phyloP scores from a whole-genome alignment of 2,329 filamentous ascomycete species.

The Cladophialophora carrionii region DNA sequence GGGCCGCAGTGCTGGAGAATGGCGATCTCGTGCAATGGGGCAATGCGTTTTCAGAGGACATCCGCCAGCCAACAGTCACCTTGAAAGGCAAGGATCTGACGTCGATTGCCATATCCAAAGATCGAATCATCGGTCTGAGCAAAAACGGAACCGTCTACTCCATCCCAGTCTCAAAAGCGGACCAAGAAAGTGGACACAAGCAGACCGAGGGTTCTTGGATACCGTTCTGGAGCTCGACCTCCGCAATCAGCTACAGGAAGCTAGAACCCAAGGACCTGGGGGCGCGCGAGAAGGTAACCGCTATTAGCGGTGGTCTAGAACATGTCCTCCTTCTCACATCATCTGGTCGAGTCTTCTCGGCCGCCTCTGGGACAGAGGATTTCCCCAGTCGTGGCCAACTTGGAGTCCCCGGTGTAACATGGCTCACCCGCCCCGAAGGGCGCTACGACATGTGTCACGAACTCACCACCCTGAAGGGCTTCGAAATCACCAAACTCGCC shows the following conservation, averaged over 20 bases:
- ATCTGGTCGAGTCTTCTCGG: slow-evolving; percentile 81
- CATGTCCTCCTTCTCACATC: slow-evolving; percentile 85
- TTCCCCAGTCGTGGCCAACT: slow-evolving; percentile 86
- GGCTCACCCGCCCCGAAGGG: slow-evolving; percentile 74
- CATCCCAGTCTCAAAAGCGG: slow-evolving; percentile 72
- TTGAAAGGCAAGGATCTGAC: slow-evolving; percentile 78
- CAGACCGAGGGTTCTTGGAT: slow-evolving; percentile 69
- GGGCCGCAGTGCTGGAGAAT: slow-evolving; percentile 81
- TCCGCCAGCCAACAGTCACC: slow-evolving; percentile 68
- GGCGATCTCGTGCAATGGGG: slow-evolving; percentile 95
- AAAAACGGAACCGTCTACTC: slow-evolving; percentile 80
- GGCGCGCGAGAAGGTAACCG: slow-evolving; percentile 72
- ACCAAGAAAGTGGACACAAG: slow-evolving; percentile 69
- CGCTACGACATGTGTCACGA: slow-evolving; percentile 83
- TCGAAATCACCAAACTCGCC: slow-evolving; percentile 73
- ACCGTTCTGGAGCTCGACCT: slow-evolving; percentile 68
- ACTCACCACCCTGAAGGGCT: slow-evolving; percentile 70
- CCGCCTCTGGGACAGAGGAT: slow-evolving; percentile 75
- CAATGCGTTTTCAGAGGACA: slow-evolving; percentile 68
- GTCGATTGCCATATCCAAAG: slow-evolving; percentile 75
- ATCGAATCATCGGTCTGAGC: slow-evolving; percentile 79
- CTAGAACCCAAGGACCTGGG: slow-evolving; percentile 67
- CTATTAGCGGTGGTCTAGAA: slow-evolving; percentile 78
- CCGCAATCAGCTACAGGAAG: slow-evolving; percentile 70
- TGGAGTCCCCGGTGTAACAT: slow-evolving; percentile 80